Conservation (phyloP, 164 flowering plant species). For the Taxillus chinensis region DNA sequence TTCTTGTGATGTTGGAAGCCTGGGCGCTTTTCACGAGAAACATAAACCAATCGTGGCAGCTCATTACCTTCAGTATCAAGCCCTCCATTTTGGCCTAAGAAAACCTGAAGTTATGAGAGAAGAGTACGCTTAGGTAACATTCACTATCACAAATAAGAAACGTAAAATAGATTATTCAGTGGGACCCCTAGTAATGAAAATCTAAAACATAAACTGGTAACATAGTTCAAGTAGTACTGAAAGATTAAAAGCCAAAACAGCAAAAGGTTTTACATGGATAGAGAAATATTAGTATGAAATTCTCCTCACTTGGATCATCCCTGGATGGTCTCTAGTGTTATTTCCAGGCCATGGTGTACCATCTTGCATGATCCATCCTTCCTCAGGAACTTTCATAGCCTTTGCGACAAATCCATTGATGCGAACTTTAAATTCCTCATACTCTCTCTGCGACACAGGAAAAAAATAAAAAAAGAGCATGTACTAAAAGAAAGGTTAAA, state of each 20-base stretch:
- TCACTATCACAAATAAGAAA: background rate
- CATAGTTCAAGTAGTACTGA: too few species aligned
- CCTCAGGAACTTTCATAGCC: conserved; percentile 75
- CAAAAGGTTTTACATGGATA: too few species aligned
- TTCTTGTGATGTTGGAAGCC: conserved; percentile 94
- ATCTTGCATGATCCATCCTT: conserved; percentile 97
- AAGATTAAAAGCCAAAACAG: too few species aligned
- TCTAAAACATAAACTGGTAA: too few species aligned
- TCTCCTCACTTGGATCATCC: conserved; percentile 76
- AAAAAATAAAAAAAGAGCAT: background rate
- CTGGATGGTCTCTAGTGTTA: conserved; percentile 88
- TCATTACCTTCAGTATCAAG: conserved; percentile 84
- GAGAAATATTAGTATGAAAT: too few species aligned
- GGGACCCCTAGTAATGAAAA: too few species aligned
- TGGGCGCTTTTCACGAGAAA: conserved; percentile 93
- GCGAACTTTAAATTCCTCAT: conserved; percentile 85
- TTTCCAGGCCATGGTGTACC: conserved; percentile 99
- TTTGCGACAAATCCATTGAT: conserved; percentile 71
- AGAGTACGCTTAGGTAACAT: background rate
- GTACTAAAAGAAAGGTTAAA: background rate
- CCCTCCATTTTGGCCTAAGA: conserved; percentile 87
- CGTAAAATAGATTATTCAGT: too few species aligned
- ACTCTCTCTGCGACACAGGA: conserved; percentile 53
- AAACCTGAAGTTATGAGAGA: conserved; percentile 41
- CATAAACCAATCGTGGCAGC: conserved; percentile 82